Conservation (phyloP, 257 asterid species). For the Lycium ferocissimum region DNA sequence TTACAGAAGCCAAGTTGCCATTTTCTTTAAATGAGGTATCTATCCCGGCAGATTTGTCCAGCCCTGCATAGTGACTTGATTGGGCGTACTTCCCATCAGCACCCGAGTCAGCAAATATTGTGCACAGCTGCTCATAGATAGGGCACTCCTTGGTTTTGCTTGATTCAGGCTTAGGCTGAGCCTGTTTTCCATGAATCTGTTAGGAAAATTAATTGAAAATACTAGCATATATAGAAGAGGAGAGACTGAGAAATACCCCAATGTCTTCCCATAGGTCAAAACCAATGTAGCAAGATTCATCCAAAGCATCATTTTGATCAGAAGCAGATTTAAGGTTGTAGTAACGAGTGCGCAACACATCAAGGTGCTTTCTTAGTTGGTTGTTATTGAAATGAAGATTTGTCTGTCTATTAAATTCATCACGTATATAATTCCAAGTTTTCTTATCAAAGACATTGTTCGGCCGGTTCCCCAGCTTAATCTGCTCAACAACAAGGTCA, state of each 20-base stretch:
- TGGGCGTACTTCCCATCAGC: slow-evolving; percentile 94
- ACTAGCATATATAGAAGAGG: slow-evolving; percentile 29
- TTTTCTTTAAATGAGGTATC: slow-evolving; percentile 50
- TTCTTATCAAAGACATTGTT: slow-evolving; percentile 92
- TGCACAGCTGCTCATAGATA: slow-evolving; percentile 75
- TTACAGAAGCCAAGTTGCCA: slow-evolving; percentile 43
- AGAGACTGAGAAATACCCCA: slow-evolving; percentile 54
- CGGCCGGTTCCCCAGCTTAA: slow-evolving; percentile 76
- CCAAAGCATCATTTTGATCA: slow-evolving; percentile 60
- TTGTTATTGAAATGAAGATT: slow-evolving; percentile 83
- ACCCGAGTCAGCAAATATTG: slow-evolving; percentile 83
- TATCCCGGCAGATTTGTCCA: slow-evolving; percentile 53
- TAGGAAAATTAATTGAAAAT: not conserved
- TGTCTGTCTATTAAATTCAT: slow-evolving; percentile 75
- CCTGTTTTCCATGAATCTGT: slow-evolving; percentile 48
- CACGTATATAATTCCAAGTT: slow-evolving; percentile 86
- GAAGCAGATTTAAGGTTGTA: slow-evolving; percentile 66
- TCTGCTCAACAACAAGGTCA: slow-evolving; percentile 84
- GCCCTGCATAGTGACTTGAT: slow-evolving; percentile 87
- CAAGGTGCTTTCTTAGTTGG: slow-evolving; percentile 91
- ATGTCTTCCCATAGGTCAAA: slow-evolving; percentile 96
- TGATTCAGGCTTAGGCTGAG: slow-evolving; percentile 73
- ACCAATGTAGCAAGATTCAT: slow-evolving; percentile 75
- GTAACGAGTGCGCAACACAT: slow-evolving; percentile 86
- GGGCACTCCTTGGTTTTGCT: slow-evolving; percentile 85